These are phyloP conservation scores for Gynostemma pentaphyllum DNA, from an alignment of 306 rosid species.

Conservation along the genomic window DNA sequence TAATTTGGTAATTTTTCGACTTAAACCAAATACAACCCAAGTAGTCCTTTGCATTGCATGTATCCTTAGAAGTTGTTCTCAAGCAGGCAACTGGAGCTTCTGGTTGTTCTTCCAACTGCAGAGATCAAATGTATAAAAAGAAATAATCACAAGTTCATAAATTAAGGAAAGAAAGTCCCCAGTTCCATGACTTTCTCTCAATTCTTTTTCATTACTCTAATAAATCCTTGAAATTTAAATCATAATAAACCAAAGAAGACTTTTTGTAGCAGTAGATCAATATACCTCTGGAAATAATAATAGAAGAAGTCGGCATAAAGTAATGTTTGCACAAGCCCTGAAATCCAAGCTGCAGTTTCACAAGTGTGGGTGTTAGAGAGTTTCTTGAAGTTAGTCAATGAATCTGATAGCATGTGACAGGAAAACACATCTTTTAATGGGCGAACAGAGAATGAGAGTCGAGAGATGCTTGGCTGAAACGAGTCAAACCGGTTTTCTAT, in stretches of 20 bases:
- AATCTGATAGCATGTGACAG: neutral
- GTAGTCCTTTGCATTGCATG: neutral
- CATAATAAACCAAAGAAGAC: slow-evolving; percentile 3
- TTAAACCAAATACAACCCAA: slow-evolving; percentile 5
- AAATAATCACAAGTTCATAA: slow-evolving; percentile 2
- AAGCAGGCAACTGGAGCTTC: slow-evolving; percentile 81
- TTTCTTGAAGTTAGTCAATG: neutral
- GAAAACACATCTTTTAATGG: neutral
- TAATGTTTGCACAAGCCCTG: slow-evolving; percentile 72
- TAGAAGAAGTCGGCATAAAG: slow-evolving; percentile 89
- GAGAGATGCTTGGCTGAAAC: neutral
- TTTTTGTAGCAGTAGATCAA: neutral
- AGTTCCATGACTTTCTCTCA: no score
- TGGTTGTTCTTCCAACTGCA: slow-evolving; percentile 88
- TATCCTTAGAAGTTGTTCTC: slow-evolving; percentile 11
- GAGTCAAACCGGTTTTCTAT: neutral
- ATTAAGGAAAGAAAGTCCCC: neutral
- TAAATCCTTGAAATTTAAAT: no score
- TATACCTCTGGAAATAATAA: slow-evolving; percentile 79
- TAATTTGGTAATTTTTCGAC: neutral
- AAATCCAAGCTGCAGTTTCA: slow-evolving; percentile 62
- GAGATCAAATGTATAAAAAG: neutral
- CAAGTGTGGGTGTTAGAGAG: neutral
- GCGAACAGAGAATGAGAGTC: no score
- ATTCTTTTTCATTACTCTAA: no score